Percentiles rank a stretch among this genome's conserved stretches.
Conservation (phyloP, 371 early-diverging fungal genomes). For the Sporodiniella umbellata region DNA sequence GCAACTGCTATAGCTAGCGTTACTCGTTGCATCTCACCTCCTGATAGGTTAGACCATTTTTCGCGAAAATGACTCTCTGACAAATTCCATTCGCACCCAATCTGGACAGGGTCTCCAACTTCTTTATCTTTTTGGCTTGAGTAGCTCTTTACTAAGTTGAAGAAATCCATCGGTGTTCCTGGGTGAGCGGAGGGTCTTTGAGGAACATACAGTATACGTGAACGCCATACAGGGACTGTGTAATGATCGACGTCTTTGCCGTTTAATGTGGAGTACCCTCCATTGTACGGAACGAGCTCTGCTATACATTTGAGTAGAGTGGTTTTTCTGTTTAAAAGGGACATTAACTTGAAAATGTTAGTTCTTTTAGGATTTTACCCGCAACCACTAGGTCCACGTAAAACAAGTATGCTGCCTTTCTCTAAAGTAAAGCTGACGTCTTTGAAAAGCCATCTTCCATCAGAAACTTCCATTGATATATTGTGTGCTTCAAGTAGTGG, state of each 20-base stretch:
- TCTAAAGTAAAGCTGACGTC: conserved; percentile 56
- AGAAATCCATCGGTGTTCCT: conserved; percentile 73
- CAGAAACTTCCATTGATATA: conserved; percentile 32
- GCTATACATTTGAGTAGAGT: conserved; percentile 84
- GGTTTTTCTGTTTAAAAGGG: conserved; percentile 65
- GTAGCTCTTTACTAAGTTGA: conserved; percentile 57
- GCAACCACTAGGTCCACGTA: conserved; percentile 74
- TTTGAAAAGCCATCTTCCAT: conserved; percentile 60
- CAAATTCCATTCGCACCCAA: conserved; percentile 66
- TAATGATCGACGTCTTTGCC: conserved; percentile 58
- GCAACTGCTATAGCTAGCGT: conserved; percentile 80
- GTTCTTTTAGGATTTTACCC: conserved; percentile 44
- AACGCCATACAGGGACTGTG: conserved; percentile 75
- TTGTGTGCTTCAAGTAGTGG: conserved; percentile 29
- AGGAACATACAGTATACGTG: conserved; percentile 82
- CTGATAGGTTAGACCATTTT: conserved; percentile 77
- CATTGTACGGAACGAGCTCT: conserved; percentile 65
- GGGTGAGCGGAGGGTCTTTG: conserved; percentile 75
- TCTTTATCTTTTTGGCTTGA: conserved; percentile 46
- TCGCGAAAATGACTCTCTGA: conserved; percentile 68
- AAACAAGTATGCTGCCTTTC: conserved; percentile 54
- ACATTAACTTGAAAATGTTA: background rate
- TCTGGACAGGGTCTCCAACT: conserved; percentile 61
- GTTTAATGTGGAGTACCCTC: conserved; percentile 55
- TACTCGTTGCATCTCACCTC: conserved; percentile 87